Conservation (phyloP, 2,329 filamentous ascomycete species). For the Apiospora marii region DNA sequence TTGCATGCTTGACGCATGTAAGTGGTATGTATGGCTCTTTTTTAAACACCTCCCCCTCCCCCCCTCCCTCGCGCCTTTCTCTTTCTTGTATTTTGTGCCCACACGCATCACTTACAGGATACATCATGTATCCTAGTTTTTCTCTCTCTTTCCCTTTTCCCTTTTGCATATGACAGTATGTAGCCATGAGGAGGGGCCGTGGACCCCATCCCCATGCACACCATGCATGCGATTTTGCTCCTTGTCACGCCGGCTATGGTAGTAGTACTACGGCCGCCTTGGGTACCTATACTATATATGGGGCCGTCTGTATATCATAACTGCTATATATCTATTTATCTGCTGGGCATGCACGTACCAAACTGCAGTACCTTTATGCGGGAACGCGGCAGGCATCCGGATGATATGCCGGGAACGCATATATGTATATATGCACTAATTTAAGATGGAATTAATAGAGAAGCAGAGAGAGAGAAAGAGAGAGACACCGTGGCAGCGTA, state of each 20-base stretch:
- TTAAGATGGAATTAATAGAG: slow-evolving; percentile 1
- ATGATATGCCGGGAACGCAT: slow-evolving; percentile 3
- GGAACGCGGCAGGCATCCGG: slow-evolving; percentile 9
- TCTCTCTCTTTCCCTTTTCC: neutral
- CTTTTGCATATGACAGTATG: slow-evolving; percentile 11
- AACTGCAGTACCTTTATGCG: neutral
- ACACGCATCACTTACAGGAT: neutral
- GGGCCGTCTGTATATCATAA: neutral
- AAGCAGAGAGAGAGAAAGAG: neutral
- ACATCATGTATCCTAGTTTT: too few relatives aligned
- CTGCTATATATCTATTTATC: too few relatives aligned
- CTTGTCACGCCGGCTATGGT: neutral
- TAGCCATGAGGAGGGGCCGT: neutral
- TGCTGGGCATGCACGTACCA: neutral
- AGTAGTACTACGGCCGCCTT: neutral
- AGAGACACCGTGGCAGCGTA: neutral
- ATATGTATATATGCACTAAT: neutral
- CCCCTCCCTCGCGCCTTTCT: neutral
- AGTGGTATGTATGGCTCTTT: neutral
- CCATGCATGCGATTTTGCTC: neutral
- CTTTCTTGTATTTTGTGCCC: neutral
- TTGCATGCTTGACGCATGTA: neutral
- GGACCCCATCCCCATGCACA: neutral
- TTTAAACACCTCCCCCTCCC: neutral
- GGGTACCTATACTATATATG: neutral